A percentile compares a stretch with the other conserved stretches of the same genome.
These are phyloP conservation scores for Hypoxylon lienhwacheense DNA, from an alignment of 495 filamentous ascomycete species.

Conservation along the genomic window DNA sequence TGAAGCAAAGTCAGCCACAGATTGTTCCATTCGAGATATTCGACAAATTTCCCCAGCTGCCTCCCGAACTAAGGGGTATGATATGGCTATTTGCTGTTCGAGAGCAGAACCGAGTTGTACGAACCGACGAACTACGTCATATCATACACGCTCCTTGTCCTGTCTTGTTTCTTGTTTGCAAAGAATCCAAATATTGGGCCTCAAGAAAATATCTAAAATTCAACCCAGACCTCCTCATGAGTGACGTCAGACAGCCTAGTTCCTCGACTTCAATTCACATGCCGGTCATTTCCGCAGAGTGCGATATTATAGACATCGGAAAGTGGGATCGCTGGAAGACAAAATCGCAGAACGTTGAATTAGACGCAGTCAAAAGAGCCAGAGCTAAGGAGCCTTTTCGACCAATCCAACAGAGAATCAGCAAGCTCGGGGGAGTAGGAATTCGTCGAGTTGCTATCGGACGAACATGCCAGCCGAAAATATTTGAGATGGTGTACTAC, in stretches of 20 bases:
- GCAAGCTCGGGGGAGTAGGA: neutral
- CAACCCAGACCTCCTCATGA: neutral
- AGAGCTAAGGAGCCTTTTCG: too few relatives aligned
- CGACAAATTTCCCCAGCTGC: neutral
- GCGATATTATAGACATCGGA: neutral
- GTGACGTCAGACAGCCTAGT: neutral
- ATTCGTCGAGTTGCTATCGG: neutral
- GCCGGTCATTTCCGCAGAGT: conserved; percentile 5
- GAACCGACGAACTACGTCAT: neutral
- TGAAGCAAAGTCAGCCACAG: neutral
- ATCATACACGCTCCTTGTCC: conserved; percentile 3
- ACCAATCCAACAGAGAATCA: neutral
- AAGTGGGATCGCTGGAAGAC: neutral
- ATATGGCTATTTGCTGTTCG: neutral
- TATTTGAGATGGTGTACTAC: conserved; percentile 3
- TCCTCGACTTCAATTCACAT: too few relatives aligned
- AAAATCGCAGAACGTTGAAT: too few relatives aligned
- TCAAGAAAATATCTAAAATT: neutral
- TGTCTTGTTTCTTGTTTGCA: conserved; percentile 5
- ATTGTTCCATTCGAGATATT: neutral
- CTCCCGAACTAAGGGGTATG: neutral
- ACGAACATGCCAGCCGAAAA: neutral
- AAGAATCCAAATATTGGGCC: neutral
- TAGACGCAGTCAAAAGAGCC: too few relatives aligned
- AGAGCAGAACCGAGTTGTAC: neutral